Conservation (phyloP, 192 early-diverging fungal species). For the Coemansia umbellata region DNA sequence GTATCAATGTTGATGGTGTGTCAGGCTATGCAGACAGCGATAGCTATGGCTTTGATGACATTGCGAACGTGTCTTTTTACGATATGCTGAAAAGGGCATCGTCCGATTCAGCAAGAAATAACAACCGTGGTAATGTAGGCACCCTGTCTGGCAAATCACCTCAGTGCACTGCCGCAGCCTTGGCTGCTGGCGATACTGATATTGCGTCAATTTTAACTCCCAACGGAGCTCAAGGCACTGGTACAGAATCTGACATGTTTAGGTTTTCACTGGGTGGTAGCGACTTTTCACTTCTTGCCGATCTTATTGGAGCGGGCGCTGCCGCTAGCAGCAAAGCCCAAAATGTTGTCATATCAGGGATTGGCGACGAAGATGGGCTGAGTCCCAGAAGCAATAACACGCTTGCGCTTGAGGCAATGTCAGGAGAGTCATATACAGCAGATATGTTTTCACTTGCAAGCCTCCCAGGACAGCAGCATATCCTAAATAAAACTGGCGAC, state of each 20-base stretch:
- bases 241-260: background rate
- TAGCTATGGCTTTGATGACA: background rate
- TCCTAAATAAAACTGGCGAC: background rate
- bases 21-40: background rate
- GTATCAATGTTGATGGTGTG: background rate
- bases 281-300: constrained; percentile 25
- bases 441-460: background rate
- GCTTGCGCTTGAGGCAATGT: background rate
- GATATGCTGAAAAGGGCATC: constrained; percentile 9
- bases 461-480: background rate
- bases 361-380: background rate
- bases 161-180: no score
- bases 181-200: no score
- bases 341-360: background rate
- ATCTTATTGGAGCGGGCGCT: constrained; percentile 20
- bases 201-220: no score
- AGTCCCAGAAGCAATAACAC: background rate
- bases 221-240: background rate
- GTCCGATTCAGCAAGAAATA: background rate
- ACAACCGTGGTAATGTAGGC: no score
- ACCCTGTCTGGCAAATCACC: background rate
- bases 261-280: background rate
- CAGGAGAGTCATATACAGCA: background rate
- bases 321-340: background rate
- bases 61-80: constrained; percentile 5